Conservation (phyloP, 179 eudicot species). For the Vitellaria paradoxa region DNA sequence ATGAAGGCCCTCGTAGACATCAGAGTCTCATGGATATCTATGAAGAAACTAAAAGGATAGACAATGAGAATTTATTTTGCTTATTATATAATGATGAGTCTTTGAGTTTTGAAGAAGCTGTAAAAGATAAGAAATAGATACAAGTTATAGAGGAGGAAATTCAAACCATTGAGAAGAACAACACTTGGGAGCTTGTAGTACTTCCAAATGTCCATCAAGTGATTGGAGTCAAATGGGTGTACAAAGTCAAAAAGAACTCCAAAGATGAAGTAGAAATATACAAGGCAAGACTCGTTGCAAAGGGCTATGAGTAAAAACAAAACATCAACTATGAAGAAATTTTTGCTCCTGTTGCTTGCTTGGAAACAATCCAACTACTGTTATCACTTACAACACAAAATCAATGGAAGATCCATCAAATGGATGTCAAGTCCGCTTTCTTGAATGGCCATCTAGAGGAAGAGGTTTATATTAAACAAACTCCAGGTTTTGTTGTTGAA, state of each 20-base stretch:
- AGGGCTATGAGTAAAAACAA: neutral
- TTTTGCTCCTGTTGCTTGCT: slow-evolving; percentile 2
- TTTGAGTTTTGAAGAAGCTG: neutral
- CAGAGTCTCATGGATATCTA: neutral
- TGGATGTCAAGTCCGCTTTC: slow-evolving; percentile 14
- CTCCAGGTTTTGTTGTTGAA: neutral
- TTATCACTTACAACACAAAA: neutral
- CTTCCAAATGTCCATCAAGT: neutral
- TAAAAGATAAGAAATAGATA: neutral
- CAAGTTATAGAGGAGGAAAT: slow-evolving; percentile 3
- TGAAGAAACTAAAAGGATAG: no score
- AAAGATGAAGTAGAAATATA: neutral
- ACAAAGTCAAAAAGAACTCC: slow-evolving; percentile 1
- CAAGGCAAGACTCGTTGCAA: slow-evolving; percentile 8
- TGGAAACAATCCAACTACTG: slow-evolving; percentile 8
- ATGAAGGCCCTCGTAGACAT: neutral
- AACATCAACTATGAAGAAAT: neutral
- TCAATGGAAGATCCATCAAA: neutral
- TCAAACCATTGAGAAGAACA: neutral
- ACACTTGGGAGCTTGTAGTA: neutral
- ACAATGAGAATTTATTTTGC: no score
- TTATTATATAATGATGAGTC: slow-evolving; percentile 1
- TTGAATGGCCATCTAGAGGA: slow-evolving; percentile 2
- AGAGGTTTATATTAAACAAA: neutral
- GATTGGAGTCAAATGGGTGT: slow-evolving; percentile 1